phyloP scores from a whole-genome alignment of 1,284 basidiomycete genomes.

The Boletus smithii region DNA sequence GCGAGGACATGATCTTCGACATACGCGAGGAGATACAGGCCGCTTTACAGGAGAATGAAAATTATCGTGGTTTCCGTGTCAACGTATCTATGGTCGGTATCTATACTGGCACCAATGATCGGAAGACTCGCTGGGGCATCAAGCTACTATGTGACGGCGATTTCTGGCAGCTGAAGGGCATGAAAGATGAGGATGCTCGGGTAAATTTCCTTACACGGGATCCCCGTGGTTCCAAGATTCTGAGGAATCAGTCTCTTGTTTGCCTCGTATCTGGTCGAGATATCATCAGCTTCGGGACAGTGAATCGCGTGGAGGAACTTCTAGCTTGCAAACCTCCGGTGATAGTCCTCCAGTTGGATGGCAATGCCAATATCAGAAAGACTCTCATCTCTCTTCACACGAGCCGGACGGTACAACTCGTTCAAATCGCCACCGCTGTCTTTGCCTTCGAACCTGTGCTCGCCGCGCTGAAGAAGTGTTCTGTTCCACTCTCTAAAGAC shows the following conservation, averaged over 20 bases:
- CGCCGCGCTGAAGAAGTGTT: conserved; percentile 40
- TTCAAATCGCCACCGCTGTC: conserved; percentile 53
- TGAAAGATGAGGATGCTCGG: conserved; percentile 25
- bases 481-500: conserved; percentile 44
- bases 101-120: conserved; percentile 34
- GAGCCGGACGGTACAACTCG: conserved; percentile 36
- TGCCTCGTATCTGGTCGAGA: conserved; percentile 48
- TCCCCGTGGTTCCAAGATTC: conserved; percentile 34
- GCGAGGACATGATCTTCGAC: conserved; percentile 66
- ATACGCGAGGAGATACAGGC: conserved; percentile 55
- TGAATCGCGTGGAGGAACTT: conserved; percentile 52
- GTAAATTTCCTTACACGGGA: conserved; percentile 39
- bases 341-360: conserved; percentile 52
- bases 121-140: conserved; percentile 47
- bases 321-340: conserved; percentile 45
- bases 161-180: conserved; percentile 38
- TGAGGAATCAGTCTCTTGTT: conserved; percentile 50
- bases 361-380: conserved; percentile 34
- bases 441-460: conserved; percentile 63
- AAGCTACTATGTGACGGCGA: conserved; percentile 41
- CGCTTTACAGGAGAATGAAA: conserved; percentile 39
- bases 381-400: conserved; percentile 40
- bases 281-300: conserved; percentile 50
- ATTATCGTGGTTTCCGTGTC: conserved; percentile 41
- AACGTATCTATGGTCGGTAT: conserved; percentile 40